Evolutionary conservation across 352 stramenopile species (phyloP), one percentile per base, ranked within the genome.

Genomic region (Blastocystis sp.): DNA sequence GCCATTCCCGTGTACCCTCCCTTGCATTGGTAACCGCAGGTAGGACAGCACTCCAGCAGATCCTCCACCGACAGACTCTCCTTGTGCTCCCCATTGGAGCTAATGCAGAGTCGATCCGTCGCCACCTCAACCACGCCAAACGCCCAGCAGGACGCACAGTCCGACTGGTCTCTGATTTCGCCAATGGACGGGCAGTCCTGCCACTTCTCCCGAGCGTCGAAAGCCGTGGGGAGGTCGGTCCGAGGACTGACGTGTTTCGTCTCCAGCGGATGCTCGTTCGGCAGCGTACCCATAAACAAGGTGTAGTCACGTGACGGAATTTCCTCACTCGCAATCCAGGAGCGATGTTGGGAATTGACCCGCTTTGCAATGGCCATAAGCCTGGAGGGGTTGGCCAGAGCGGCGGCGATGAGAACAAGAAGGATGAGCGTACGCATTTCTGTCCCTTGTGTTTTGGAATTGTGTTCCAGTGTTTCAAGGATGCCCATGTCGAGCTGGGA

Each of bases 71-170:
- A 92, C 7, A 92, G 78, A 38, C 65, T 21, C 5, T 90, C 23
- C 28, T 84, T 66, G 4, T 66, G 88, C 19, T 79, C 62, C 60
- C 70, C 41, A 17, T 86, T 90, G 4, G 60, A 76, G 38, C 60
- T 34, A 76, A 91, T 91, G 53, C 89, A 91, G 21, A 79, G 65
- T 23, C 89, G 62, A 87, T 87, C 77, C 10, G 77, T 87, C 10
- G 62, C 77, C 5, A 77, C 62, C 41, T 87, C 59, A 23, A 88
- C 90, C 9, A 88, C 88, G 10, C 89, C 90, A 40, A 92, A 91
- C 9, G 91, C 91, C 91, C 91, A 92, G 89, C 91, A 92, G n/a
- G 89, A 90, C n/a, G 90, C 91, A 79, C 91, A 92, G 19, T 59
- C 38, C n/a, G 48, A 74, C 43, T 87, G 77, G 48, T 87, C 77